phyloP scores from a whole-genome alignment of 208 protist species.

The Acanthamoeba sp. region DNA sequence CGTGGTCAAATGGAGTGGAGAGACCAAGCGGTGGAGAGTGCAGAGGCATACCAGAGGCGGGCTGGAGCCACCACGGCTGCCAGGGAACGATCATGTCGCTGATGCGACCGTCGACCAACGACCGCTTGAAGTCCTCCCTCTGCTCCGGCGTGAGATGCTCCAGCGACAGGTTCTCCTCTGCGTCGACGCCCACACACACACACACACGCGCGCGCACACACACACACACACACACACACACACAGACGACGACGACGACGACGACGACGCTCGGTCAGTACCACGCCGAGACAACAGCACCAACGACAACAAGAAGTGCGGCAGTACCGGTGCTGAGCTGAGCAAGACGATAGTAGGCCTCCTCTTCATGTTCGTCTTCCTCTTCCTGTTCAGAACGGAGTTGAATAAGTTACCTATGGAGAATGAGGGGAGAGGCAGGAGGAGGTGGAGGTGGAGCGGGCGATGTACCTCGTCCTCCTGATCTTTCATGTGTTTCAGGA shows the following conservation, averaged over 20 bases:
- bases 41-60: not conserved
- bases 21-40: not conserved
- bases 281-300: not conserved
- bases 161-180: constrained; percentile 20
- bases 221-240: not conserved
- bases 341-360: constrained; percentile 32
- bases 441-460: not conserved
- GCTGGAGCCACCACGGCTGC: constrained; percentile 29
- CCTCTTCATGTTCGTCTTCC: constrained; percentile 24
- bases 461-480: not conserved
- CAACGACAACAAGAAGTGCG: not conserved
- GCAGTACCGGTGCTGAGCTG: not conserved
- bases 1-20: not conserved
- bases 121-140: constrained; percentile 11
- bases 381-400: not conserved
- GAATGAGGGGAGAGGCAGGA: not conserved
- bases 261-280: not conserved
- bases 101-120: constrained; percentile 17
- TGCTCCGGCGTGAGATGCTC: constrained; percentile 31
- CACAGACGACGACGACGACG: not conserved
- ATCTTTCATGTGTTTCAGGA: not conserved
- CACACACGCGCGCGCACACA: not conserved
- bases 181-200: not conserved
- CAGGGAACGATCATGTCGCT: constrained; percentile 10
- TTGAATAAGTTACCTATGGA: too few species aligned